Evolutionary conservation across 441 rosid genomes (phyloP).

Genomic region (Croton setiger): DNA sequence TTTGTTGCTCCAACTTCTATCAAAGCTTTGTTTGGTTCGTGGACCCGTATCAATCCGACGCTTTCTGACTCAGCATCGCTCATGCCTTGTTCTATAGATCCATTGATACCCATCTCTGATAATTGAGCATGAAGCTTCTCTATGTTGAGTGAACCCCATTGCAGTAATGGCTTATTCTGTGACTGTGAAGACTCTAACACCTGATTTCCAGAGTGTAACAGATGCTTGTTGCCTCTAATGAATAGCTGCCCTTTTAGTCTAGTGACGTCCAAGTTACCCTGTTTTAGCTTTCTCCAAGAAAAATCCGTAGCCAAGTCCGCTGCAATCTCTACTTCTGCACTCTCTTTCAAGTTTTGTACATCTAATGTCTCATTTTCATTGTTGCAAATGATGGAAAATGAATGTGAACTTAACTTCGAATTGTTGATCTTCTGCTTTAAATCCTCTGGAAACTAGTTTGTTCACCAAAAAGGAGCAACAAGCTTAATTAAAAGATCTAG

Average conservation of each 20-base stretch:
- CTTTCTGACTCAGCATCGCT: slow-evolving; percentile 26
- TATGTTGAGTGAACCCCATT: slow-evolving; percentile 52
- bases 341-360: slow-evolving; percentile 35
- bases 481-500: slow-evolving; percentile 12
- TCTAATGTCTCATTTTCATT: slow-evolving; percentile 45
- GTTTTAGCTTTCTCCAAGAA: slow-evolving; percentile 43
- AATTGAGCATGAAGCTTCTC: slow-evolving; percentile 42
- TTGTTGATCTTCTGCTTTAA: slow-evolving; percentile 33
- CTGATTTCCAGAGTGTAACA: slow-evolving; percentile 35
- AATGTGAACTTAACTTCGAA: slow-evolving; percentile 25
- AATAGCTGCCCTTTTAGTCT: slow-evolving; percentile 61
- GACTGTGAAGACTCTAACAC: slow-evolving; percentile 26
- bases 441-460: slow-evolving; percentile 54
- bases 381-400: slow-evolving; percentile 36
- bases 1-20: slow-evolving; percentile 41
- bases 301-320: slow-evolving; percentile 45
- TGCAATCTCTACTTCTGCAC: slow-evolving; percentile 44
- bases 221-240: slow-evolving; percentile 42
- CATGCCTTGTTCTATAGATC: slow-evolving; percentile 35
- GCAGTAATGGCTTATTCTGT: slow-evolving; percentile 31
- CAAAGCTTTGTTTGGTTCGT: slow-evolving; percentile 41
- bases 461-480: slow-evolving; percentile 10
- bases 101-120: slow-evolving; percentile 48
- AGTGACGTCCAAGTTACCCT: slow-evolving; percentile 35
- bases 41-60: slow-evolving; percentile 25